These are phyloP conservation scores for Phycomyces nitens DNA, from an alignment of 192 early-diverging fungal species.

Conservation along the genomic window DNA sequence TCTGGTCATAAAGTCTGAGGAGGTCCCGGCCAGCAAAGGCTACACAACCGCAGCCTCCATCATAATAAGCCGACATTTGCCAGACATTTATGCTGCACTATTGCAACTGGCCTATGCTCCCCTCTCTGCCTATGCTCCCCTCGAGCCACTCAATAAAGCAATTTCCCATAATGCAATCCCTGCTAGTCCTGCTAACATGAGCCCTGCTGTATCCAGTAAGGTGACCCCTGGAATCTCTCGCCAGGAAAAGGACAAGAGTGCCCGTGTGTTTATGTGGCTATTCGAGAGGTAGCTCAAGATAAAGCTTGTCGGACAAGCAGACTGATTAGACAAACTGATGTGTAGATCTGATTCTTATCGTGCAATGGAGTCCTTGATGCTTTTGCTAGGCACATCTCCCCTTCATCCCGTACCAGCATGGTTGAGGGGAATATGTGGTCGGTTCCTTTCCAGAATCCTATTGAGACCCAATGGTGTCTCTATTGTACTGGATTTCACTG, in stretches of 20 bases:
- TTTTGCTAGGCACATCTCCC: conserved; percentile 55
- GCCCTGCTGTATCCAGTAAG: neutral
- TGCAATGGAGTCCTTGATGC: conserved; percentile 64
- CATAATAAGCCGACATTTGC: conserved; percentile 50
- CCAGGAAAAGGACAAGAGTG: conserved; percentile 38
- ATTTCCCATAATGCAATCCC: neutral
- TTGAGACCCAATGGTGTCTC: conserved; percentile 60
- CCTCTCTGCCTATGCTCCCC: conserved; percentile 27
- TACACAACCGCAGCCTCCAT: conserved; percentile 58
- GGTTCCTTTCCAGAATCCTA: conserved; percentile 66
- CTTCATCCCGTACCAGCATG: conserved; percentile 53
- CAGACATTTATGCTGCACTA: conserved; percentile 64
- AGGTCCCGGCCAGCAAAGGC: conserved; percentile 8
- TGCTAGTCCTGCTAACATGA: neutral
- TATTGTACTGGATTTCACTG: conserved; percentile 65
- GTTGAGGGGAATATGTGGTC: conserved; percentile 61
- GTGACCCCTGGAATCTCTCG: conserved; percentile 7
- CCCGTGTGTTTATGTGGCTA: conserved; percentile 35
- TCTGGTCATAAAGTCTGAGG: conserved; percentile 6
- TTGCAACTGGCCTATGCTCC: conserved; percentile 71
- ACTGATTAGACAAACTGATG: neutral
- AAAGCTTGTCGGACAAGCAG: no score
- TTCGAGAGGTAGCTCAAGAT: conserved; percentile 45
- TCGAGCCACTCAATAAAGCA: neutral
- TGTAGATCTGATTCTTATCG: conserved; percentile 48